Conservation (phyloP, 257 asterid genomes). For the Primulina eburnea region DNA sequence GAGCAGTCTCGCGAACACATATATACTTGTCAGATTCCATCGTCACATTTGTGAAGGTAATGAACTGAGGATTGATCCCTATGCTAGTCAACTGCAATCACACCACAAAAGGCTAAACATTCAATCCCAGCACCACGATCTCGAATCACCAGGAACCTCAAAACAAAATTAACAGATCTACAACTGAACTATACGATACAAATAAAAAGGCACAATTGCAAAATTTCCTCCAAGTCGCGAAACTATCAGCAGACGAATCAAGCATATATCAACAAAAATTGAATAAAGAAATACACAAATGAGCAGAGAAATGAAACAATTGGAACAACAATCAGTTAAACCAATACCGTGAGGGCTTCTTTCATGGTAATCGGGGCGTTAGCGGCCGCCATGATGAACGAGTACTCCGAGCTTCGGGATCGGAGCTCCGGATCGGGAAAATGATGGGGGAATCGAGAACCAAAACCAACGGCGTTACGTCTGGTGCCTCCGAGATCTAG, state of each 20-base stretch:
- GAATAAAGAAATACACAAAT: conserved; percentile 11
- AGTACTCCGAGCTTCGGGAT: conserved; percentile 39
- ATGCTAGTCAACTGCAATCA: conserved; percentile 55
- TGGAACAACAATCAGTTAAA: conserved; percentile 16
- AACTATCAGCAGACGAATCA: conserved; percentile 22
- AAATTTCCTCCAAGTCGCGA: conserved; percentile 12
- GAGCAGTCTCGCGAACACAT: conserved; percentile 65
- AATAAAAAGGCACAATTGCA: conserved; percentile 4
- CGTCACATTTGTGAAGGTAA: conserved; percentile 65
- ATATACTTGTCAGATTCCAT: conserved; percentile 73
- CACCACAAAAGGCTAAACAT: conserved; percentile 22
- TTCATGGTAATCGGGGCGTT: conserved; percentile 99
- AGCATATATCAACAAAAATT: conserved; percentile 22
- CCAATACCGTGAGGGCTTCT: conserved; percentile 81
- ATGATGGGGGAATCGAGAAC: conserved; percentile 25
- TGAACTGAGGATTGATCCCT: conserved; percentile 64
- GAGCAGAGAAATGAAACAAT: conserved; percentile 22
- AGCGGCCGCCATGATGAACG: conserved; percentile 95
- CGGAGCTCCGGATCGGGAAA: conserved; percentile 59
- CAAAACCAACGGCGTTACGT: conserved; percentile 27
- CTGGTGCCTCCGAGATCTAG: conserved; percentile 48
- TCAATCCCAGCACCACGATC: conserved; percentile 6
- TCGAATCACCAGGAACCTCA: conserved; percentile 25
- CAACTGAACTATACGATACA: conserved; percentile 7
- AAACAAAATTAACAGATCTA: conserved; percentile 32